Conservation (phyloP, 257 asterid species). For the Handroanthus guayacan region DNA sequence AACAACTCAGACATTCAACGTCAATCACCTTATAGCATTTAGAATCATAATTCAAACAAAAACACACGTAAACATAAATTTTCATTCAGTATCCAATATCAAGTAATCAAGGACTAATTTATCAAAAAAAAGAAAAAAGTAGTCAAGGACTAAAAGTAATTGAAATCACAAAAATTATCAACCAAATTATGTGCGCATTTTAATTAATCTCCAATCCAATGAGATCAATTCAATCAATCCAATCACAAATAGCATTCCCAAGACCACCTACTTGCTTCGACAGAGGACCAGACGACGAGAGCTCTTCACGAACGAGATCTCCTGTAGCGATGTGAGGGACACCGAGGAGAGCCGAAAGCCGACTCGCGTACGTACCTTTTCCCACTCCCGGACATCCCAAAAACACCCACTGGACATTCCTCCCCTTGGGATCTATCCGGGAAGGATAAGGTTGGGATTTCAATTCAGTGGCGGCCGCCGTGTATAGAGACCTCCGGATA, state of each 20-base stretch:
- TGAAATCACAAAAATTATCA: conserved; percentile 4
- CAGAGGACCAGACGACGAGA: conserved; percentile 67
- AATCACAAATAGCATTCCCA: not conserved
- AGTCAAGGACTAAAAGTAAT: not conserved
- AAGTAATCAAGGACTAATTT: not conserved
- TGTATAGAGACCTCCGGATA: conserved; percentile 53
- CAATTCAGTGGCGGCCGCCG: conserved; percentile 57
- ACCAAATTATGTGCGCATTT: not conserved
- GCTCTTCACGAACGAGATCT: conserved; percentile 97
- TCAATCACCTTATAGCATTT: not conserved
- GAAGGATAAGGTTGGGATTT: conserved; percentile 44
- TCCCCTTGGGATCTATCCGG: conserved; percentile 62
- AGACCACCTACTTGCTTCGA: conserved; percentile 62
- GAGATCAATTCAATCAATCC: conserved; percentile 21
- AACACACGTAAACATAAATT: not conserved
- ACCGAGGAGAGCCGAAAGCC: conserved; percentile 79
- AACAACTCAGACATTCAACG: not conserved
- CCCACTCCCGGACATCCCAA: conserved; percentile 99
- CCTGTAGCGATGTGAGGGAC: conserved; percentile 99
- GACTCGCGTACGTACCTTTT: conserved; percentile 96
- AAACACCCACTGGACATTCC: conserved; percentile 89
- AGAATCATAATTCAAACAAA: not conserved
- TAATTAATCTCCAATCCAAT: not conserved
- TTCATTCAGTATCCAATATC: not conserved
- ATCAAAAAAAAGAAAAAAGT: too few relatives aligned